Base-by-base conservation (phyloP, 2,329 filamentous ascomycete genomes). In the Arthrobotrys conoides region DNA sequence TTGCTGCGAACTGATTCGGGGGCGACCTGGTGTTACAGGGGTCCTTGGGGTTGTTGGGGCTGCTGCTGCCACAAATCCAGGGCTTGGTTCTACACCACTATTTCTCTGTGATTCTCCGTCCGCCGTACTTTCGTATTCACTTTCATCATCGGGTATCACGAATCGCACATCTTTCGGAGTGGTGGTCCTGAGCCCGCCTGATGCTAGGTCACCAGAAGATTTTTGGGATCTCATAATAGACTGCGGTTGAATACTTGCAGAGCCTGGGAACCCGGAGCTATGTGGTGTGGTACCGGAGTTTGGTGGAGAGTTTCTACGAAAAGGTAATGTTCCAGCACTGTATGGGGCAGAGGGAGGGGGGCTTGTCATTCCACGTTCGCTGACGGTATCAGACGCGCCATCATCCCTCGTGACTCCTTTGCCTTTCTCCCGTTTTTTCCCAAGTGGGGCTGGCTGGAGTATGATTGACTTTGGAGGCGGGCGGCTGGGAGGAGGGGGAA, bases 201-300 rank as follows among this genome's bases (percentile, higher is more conserved):
- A 79, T 16, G 76, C 76, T 6, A 79, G 49, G 53, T 79, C 76
- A n/a, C 76, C 76, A n/a, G 76, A 75, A 22, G 76, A 79, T 66
- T 79, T 79, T 48, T 79, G 76, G 16, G 76, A 73, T 55, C 76
- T 65, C 76, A 79, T 73, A 53, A 79, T 79, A n/a, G 76, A 79
- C 22, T 79, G 76, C 10, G 76, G 76, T 8, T 73, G 70, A 30
- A 75, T 78, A 20, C 30, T 70, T n/a, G 69, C 76, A 33, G 76
- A 79, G 16, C 57, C 41, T 8, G 76, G 70, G 41, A 75, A 68
- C 5, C 57, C 70, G 41, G 76, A 75, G 24, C 69, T 73, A 53
- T 79, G 76, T 18, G 76, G 76, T 18, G 76, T 78, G 14, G 75
- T 78, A 27, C 61, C 36, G 10, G 75, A 78, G 46, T 72, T 78